These are phyloP conservation scores for Euphorbia celastroides DNA, from an alignment of 441 rosid species.

Conservation along the genomic window DNA sequence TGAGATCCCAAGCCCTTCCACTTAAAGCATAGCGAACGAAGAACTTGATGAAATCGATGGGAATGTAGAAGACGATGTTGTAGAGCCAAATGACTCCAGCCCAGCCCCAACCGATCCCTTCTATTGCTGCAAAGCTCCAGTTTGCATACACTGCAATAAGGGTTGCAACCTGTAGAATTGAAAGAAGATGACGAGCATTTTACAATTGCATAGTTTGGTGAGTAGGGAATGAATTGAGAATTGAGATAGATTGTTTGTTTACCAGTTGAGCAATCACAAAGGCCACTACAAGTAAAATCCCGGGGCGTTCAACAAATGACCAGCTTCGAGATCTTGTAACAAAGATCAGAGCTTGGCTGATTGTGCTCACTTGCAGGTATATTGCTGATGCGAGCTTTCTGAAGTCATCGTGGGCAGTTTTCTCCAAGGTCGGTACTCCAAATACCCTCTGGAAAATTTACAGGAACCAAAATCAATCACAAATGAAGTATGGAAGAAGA, in stretches of 20 bases:
- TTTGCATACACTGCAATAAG: not conserved
- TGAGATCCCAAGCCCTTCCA: not conserved
- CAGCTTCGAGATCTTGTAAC: not conserved
- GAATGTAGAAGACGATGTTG: not conserved
- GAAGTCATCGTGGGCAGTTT: too few species aligned
- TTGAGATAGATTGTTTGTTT: too few species aligned
- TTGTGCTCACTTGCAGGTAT: not conserved
- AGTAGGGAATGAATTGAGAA: too few species aligned
- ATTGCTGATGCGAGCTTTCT: slow-evolving; percentile 7
- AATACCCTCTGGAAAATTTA: too few species aligned
- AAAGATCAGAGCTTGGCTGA: not conserved
- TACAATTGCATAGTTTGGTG: too few species aligned
- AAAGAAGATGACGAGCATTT: too few species aligned
- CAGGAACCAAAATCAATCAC: too few species aligned
- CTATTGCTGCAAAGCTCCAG: not conserved
- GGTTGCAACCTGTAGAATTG: too few species aligned
- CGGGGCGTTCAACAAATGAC: not conserved
- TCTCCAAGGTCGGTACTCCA: too few species aligned
- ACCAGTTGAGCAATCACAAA: not conserved
- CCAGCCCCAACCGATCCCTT: not conserved
- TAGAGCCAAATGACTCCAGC: not conserved
- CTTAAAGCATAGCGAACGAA: not conserved
- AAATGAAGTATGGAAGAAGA: too few species aligned
- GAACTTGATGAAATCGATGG: not conserved
- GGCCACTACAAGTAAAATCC: not conserved